These are phyloP conservation scores for Crucibulum laeve DNA, from an alignment of 768 basidiomycete genomes.

Conservation along the genomic window DNA sequence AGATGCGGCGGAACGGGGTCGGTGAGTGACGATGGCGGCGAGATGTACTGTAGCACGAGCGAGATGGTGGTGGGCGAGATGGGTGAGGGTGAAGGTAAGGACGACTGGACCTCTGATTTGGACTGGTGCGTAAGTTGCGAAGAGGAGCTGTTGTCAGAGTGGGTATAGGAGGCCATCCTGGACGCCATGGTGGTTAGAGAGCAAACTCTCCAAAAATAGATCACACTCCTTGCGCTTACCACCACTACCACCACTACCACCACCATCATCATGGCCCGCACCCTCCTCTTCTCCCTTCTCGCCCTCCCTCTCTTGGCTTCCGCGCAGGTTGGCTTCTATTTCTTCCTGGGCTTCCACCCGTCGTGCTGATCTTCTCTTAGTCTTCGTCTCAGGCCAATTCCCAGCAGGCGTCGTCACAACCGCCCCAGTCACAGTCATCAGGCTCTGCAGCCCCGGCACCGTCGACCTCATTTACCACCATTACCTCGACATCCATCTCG, in stretches of 20 bases:
- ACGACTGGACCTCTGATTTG: background rate
- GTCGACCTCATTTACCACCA: constrained; percentile 23
- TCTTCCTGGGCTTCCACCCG: background rate
- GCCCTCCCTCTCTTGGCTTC: constrained; percentile 33
- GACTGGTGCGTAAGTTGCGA: background rate
- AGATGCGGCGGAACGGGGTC: constrained; percentile 56
- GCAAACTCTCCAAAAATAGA: no score
- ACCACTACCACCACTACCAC: constrained; percentile 15
- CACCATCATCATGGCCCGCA: constrained; percentile 22
- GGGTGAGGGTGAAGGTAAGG: background rate
- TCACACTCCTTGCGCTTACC: constrained; percentile 21
- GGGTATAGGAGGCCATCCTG: no score
- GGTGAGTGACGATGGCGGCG: constrained; percentile 41
- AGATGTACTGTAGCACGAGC: constrained; percentile 54
- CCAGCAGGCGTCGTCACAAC: background rate
- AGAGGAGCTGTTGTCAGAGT: no score
- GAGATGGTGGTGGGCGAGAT: constrained; percentile 35
- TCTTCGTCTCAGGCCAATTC: constrained; percentile 4
- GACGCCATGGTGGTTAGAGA: no score
- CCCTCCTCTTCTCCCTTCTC: constrained; percentile 27
- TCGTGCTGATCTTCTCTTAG: constrained; percentile 4
- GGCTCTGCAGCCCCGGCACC: constrained; percentile 10
- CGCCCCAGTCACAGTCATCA: constrained; percentile 2
- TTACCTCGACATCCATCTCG: constrained; percentile 36
- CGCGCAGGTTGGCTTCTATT: constrained; percentile 33